Percentiles rank a stretch among this genome's conserved stretches.
phyloP scores from a whole-genome alignment of 352 stramenopile species.

The Phytopythium ostracodes region DNA sequence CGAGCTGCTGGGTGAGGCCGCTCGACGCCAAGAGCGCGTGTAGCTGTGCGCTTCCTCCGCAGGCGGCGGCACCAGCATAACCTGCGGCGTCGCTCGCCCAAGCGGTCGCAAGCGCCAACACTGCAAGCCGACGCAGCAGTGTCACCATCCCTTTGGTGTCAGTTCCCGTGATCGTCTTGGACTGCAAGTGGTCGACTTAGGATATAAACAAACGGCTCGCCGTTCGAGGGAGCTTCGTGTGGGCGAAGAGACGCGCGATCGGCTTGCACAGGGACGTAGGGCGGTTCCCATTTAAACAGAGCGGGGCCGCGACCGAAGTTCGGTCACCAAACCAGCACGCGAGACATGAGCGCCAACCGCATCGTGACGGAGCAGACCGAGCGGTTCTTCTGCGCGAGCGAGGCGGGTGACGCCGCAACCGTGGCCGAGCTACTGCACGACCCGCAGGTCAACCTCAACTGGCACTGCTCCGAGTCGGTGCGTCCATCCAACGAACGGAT shows the following conservation, averaged over 20 bases:
- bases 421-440: constrained; percentile 43
- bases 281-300: not conserved
- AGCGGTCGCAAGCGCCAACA: constrained; percentile 7
- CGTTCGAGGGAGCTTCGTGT: not conserved
- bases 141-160: constrained; percentile 3
- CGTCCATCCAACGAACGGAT: not conserved
- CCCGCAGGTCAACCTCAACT: constrained; percentile 58
- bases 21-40: constrained; percentile 15
- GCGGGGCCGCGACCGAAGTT: too few relatives aligned
- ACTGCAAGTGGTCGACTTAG: not conserved
- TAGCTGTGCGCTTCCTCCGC: constrained; percentile 23
- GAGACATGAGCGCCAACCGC: constrained; percentile 63
- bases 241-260: constrained; percentile 2
- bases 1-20: constrained; percentile 14
- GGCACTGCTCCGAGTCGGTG: constrained; percentile 65
- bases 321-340: not conserved
- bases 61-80: constrained; percentile 5
- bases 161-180: too few relatives aligned
- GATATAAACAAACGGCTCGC: not conserved
- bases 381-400: constrained; percentile 54
- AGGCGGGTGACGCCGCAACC: constrained; percentile 39
- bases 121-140: constrained; percentile 10
- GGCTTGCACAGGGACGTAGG: not conserved
- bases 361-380: constrained; percentile 50
- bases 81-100: not conserved